A percentile compares a stretch with the other conserved stretches of the same genome.
phyloP scores from a whole-genome alignment of 176 grass and related monocot species.

The Eragrostis curvula region DNA sequence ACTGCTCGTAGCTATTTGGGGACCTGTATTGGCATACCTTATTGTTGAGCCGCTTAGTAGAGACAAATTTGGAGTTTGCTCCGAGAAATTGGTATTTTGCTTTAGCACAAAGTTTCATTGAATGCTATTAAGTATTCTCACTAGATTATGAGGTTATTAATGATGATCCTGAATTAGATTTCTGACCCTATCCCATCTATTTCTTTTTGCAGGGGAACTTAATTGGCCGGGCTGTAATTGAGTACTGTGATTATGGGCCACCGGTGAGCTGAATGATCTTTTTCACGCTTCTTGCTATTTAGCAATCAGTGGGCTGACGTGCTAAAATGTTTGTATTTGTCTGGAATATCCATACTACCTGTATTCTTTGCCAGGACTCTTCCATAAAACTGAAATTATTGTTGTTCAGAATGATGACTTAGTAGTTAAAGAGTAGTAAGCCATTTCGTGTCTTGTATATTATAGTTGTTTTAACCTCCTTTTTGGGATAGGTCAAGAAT shows the following conservation, averaged over 20 bases:
- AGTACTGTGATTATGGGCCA: constrained; percentile 76
- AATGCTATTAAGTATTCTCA: constrained; percentile 1
- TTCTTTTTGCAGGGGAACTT: constrained; percentile 80
- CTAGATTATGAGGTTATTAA: constrained; percentile 7
- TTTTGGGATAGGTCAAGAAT: constrained; percentile 82
- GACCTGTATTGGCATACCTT: not conserved
- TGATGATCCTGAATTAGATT: constrained; percentile 14
- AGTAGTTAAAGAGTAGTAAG: not conserved
- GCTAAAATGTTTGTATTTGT: not conserved
- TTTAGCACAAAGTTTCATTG: constrained; percentile 2
- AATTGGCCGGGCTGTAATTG: constrained; percentile 85
- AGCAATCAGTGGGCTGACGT: constrained; percentile 6
- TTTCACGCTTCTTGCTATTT: constrained; percentile 1
- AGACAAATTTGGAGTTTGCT: constrained; percentile 5
- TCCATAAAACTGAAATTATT: not conserved
- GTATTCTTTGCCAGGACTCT: not conserved
- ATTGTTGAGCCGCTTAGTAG: not conserved
- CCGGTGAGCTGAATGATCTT: constrained; percentile 63
- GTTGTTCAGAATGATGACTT: constrained; percentile 7
- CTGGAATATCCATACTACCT: constrained; percentile 14
- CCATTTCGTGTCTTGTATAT: not conserved
- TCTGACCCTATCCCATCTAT: constrained; percentile 23
- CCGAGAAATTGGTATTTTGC: constrained; percentile 13
- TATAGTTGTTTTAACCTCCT: constrained; percentile 24
- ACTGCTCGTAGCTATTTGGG: not conserved